Evolutionary conservation across 371 early-diverging fungal species (phyloP).

Genomic region (Zancudomyces culisetae): DNA sequence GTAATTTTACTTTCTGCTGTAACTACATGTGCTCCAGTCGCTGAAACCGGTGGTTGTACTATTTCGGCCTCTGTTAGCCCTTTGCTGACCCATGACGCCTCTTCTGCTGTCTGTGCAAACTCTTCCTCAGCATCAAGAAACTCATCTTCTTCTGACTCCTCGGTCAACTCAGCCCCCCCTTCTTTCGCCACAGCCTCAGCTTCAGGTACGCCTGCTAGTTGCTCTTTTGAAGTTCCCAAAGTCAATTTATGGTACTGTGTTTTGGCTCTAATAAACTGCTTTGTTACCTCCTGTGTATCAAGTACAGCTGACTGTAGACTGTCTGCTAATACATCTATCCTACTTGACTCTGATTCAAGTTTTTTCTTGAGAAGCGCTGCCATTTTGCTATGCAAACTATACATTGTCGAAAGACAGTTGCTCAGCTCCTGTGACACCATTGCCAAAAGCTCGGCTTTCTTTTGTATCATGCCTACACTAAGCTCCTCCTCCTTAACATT

Average conservation of each 20-base stretch:
- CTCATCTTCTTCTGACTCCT: conserved; percentile 26
- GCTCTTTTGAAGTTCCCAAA: not conserved
- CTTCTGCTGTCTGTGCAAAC: conserved; percentile 13
- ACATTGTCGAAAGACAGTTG: not conserved
- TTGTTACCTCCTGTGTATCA: conserved; percentile 9
- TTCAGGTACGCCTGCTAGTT: not conserved
- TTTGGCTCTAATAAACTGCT: not conserved
- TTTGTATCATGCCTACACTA: not conserved
- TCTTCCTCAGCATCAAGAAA: conserved; percentile 36
- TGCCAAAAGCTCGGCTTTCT: not conserved
- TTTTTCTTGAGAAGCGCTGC: conserved; percentile 6
- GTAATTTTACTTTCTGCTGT: conserved; percentile 1
- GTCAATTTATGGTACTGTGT: conserved; percentile 4
- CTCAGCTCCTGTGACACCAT: not conserved
- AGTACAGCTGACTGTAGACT: conserved; percentile 22
- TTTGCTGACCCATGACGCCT: conserved; percentile 49
- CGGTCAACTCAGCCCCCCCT: no score
- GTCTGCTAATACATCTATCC: conserved; percentile 24
- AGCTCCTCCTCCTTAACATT: not conserved
- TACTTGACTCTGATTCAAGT: conserved; percentile 16
- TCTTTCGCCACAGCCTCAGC: no score
- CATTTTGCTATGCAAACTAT: not conserved
- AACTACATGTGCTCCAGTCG: not conserved
- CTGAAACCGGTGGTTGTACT: not conserved
- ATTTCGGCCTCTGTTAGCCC: not conserved